phyloP scores from a whole-genome alignment of 2,329 filamentous ascomycete species.

The Teratosphaeria nubilosa region DNA sequence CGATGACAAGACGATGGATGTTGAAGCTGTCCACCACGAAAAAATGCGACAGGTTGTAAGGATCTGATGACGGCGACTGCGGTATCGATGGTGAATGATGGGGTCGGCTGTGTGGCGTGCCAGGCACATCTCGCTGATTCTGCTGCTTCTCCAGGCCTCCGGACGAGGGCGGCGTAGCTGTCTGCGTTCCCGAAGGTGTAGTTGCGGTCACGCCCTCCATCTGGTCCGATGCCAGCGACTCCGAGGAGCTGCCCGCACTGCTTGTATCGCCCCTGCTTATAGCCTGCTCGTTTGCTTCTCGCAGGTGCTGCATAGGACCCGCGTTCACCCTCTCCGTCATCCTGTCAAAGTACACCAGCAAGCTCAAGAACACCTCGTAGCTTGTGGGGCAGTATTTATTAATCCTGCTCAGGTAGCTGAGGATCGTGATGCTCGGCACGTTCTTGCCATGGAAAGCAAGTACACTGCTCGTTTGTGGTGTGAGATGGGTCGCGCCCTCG shows the following conservation, averaged over 20 bases:
- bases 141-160: conserved; percentile 34
- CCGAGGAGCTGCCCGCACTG: conserved; percentile 9
- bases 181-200: conserved; percentile 28
- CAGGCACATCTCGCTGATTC: conserved; percentile 23
- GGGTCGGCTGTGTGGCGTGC: conserved; percentile 27
- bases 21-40: conserved; percentile 99
- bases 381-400: conserved; percentile 99
- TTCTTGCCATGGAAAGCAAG: conserved; percentile 98
- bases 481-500: conserved; percentile 49
- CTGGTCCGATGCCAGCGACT: conserved; percentile 16
- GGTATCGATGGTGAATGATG: conserved; percentile 23
- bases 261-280: conserved; percentile 20
- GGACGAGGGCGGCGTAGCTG: conserved; percentile 39
- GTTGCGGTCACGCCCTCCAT: conserved; percentile 21
- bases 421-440: conserved; percentile 89
- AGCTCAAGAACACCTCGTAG: conserved; percentile 91
- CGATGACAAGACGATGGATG: conserved; percentile 92
- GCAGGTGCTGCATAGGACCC: conserved; percentile 57
- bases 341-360: conserved; percentile 94
- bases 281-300: conserved; percentile 40
- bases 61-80: conserved; percentile 30
- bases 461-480: conserved; percentile 59
- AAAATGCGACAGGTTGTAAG: conserved; percentile 52
- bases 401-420: conserved; percentile 90
- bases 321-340: conserved; percentile 96